Evolutionary conservation across 139 green algal species (phyloP).

Genomic region (Coccomyxa sp.): DNA sequence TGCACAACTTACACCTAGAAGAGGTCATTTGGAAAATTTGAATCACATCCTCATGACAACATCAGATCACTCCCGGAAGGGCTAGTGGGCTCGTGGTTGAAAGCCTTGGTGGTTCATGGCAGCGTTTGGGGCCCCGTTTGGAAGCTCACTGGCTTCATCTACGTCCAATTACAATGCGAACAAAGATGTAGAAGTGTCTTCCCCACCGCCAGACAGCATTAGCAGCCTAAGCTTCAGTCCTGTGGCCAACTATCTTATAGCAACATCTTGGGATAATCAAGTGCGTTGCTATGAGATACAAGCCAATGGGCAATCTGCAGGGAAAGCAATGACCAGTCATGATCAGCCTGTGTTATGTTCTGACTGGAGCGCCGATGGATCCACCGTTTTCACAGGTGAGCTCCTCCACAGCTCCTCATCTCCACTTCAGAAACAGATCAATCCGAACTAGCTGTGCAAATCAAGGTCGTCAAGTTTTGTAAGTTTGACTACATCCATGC

Average conservation of each 20-base stretch:
- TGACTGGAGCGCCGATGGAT: constrained; percentile 82
- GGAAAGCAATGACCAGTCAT: constrained; percentile 75
- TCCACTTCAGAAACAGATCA: too few relatives aligned
- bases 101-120: too few relatives aligned
- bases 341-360: constrained; percentile 84
- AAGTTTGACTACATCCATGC: too few relatives aligned
- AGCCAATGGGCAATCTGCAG: constrained; percentile 55
- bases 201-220: constrained; percentile 70
- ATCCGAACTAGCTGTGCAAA: too few relatives aligned
- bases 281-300: constrained; percentile 74
- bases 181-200: constrained; percentile 71
- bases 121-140: too few relatives aligned
- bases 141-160: too few relatives aligned
- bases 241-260: constrained; percentile 79
- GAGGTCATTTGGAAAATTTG: too few relatives aligned
- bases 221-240: constrained; percentile 81
- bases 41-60: too few relatives aligned
- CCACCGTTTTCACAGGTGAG: constrained; percentile 59
- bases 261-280: constrained; percentile 87
- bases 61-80: too few relatives aligned
- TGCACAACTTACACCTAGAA: too few relatives aligned
- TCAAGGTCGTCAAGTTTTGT: too few relatives aligned
- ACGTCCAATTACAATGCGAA: constrained; percentile 64
- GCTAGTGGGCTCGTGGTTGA: too few relatives aligned
- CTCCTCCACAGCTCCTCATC: neutral